These are phyloP conservation scores for Gossypium herbaceum DNA, from an alignment of 345 rosid species.

Conservation along the genomic window DNA sequence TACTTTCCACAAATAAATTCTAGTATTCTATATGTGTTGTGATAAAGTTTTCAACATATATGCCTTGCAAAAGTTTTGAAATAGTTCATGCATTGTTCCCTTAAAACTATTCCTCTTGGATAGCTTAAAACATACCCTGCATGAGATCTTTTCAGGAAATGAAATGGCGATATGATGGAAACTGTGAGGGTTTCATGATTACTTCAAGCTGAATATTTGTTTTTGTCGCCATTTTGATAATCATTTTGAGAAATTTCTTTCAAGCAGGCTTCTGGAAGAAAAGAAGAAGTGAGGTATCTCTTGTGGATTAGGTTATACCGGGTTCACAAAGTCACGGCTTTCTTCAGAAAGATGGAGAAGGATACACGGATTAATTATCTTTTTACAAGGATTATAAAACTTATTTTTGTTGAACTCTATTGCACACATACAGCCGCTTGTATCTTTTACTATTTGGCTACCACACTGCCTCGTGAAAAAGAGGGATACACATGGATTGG, in stretches of 20 bases:
- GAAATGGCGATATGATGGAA: neutral
- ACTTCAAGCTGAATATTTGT: neutral
- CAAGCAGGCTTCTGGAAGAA: constrained; percentile 50
- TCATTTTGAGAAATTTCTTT: constrained; percentile 9
- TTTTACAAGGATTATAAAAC: constrained; percentile 72
- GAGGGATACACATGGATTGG: constrained; percentile 93
- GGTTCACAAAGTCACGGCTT: constrained; percentile 48
- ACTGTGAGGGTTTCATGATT: neutral
- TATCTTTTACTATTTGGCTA: constrained; percentile 81
- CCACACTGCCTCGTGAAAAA: constrained; percentile 55
- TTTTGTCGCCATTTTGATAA: neutral
- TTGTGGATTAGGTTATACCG: constrained; percentile 74
- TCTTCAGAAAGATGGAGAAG: constrained; percentile 64
- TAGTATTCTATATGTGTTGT: neutral
- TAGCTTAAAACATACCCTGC: neutral
- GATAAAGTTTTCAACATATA: neutral
- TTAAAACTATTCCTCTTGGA: neutral
- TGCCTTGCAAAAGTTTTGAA: neutral
- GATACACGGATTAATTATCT: constrained; percentile 71
- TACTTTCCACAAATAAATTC: neutral
- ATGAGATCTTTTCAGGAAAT: neutral
- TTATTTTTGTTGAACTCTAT: constrained; percentile 65
- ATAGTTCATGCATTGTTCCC: neutral
- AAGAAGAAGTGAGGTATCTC: constrained; percentile 67
- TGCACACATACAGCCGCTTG: constrained; percentile 93